phyloP scores from a whole-genome alignment of 1,284 basidiomycete species.

The Paramarasmius palmivorus region DNA sequence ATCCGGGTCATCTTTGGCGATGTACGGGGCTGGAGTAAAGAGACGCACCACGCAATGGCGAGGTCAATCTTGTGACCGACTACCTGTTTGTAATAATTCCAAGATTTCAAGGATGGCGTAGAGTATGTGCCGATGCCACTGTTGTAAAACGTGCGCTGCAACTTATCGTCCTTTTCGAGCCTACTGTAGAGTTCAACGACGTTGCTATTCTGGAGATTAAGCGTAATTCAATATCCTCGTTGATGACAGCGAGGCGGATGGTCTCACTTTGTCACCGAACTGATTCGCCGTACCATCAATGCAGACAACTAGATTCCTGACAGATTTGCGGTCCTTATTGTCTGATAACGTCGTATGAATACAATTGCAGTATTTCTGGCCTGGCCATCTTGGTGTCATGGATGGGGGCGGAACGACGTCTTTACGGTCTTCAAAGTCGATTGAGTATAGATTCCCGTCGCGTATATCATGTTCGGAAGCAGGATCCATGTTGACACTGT shows the following conservation, averaged over 20 bases:
- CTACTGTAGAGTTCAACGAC: conserved; percentile 24
- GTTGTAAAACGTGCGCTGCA: conserved; percentile 37
- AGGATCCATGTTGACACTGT: too few species aligned
- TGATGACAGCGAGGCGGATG: too few species aligned
- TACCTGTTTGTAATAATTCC: conserved; percentile 18
- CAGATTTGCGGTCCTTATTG: too few species aligned
- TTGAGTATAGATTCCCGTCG: too few species aligned
- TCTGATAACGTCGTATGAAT: too few species aligned
- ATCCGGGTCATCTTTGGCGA: neutral
- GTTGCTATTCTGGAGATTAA: conserved; percentile 21
- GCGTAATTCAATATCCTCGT: too few species aligned
- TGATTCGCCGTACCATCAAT: conserved; percentile 27
- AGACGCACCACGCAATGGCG: conserved; percentile 29
- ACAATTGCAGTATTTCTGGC: too few species aligned
- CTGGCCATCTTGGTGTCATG: too few species aligned
- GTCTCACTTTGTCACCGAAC: conserved; percentile 19
- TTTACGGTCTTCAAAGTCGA: too few species aligned
- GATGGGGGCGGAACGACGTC: too few species aligned
- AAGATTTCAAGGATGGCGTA: conserved; percentile 23
- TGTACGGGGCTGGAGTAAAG: neutral
- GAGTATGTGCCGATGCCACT: conserved; percentile 42
- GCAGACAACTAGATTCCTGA: conserved; percentile 23
- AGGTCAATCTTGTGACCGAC: conserved; percentile 24
- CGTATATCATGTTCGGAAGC: too few species aligned
- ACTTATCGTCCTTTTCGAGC: conserved; percentile 15